phyloP scores from a whole-genome alignment of 129 eudicot genomes.

The Flaveria brownii region DNA sequence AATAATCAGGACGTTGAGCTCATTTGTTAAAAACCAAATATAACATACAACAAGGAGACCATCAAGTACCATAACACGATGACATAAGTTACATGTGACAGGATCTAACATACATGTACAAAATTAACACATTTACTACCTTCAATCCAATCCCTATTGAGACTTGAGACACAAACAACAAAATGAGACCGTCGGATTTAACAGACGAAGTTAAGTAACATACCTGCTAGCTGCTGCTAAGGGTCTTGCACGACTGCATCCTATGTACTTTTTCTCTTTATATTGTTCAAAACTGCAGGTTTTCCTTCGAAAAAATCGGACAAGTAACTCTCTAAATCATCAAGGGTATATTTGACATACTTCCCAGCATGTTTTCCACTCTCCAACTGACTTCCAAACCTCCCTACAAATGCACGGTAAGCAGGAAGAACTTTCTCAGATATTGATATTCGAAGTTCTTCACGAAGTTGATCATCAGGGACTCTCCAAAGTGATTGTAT shows the following conservation, averaged over 20 bases:
- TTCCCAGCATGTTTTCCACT: conserved; percentile 86
- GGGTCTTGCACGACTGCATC: conserved; percentile 34
- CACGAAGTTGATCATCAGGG: conserved; percentile 84
- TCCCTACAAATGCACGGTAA: conserved; percentile 79
- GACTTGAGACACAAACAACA: conserved; percentile 44
- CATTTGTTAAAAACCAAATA: conserved; percentile 4
- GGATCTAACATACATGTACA: conserved; percentile 62
- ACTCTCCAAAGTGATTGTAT: conserved; percentile 86
- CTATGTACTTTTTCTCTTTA: conserved; percentile 79
- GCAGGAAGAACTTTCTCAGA: conserved; percentile 93
- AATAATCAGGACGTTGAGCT: conserved; percentile 15
- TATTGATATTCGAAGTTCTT: conserved; percentile 92
- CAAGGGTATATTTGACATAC: conserved; percentile 74
- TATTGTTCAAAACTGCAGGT: conserved; percentile 63
- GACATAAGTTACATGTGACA: conserved; percentile 37
- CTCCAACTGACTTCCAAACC: conserved; percentile 85
- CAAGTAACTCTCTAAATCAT: conserved; percentile 80
- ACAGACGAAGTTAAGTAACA: conserved; percentile 35
- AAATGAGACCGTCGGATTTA: conserved; percentile 35
- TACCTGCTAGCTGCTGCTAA: conserved; percentile 51
- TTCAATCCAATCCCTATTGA: conserved; percentile 43
- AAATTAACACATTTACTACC: conserved; percentile 47
- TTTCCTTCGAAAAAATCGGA: conserved; percentile 82
- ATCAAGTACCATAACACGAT: conserved; percentile 24
- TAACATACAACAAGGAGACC: conserved; percentile 24